Percentiles rank a stretch among this genome's conserved stretches.
Evolutionary conservation across 805 yeast species (phyloP).

Genomic region (Yamadazyma ubonensis): DNA sequence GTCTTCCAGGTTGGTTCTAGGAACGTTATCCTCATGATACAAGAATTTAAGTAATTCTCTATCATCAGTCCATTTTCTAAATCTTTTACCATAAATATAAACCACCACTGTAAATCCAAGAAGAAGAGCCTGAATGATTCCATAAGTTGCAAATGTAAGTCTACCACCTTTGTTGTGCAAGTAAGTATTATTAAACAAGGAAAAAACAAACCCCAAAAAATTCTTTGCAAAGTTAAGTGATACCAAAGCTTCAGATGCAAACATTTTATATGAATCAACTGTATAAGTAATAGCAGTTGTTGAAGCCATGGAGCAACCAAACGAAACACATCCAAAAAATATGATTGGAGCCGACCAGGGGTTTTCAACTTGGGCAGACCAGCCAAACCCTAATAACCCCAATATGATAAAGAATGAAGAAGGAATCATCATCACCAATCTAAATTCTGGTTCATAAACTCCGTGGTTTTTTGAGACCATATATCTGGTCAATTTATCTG

Average conservation of each 20-base stretch:
- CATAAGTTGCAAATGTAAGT: slow-evolving; percentile 52
- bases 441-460: slow-evolving; percentile 61
- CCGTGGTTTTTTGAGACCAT: slow-evolving; percentile 50
- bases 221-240: slow-evolving; percentile 56
- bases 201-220: slow-evolving; percentile 53
- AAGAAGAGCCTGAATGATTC: slow-evolving; percentile 48
- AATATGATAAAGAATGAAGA: slow-evolving; percentile 42
- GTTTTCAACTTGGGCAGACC: slow-evolving; percentile 50
- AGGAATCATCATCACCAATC: slow-evolving; percentile 54
- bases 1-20: background rate
- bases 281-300: slow-evolving; percentile 61
- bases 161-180: slow-evolving; percentile 41
- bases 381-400: slow-evolving; percentile 64
- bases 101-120: slow-evolving; percentile 51
- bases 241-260: slow-evolving; percentile 59
- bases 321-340: slow-evolving; percentile 54
- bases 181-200: slow-evolving; percentile 54
- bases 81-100: slow-evolving; percentile 53
- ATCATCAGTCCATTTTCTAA: slow-evolving; percentile 52
- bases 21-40: slow-evolving; percentile 22
- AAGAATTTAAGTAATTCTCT: slow-evolving; percentile 41
- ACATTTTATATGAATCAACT: slow-evolving; percentile 55
- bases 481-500: slow-evolving; percentile 48
- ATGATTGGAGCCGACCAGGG: slow-evolving; percentile 58
- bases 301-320: slow-evolving; percentile 61